Conservation (phyloP, 140 eudicot genomes). For the Stevia rebaudiana region DNA sequence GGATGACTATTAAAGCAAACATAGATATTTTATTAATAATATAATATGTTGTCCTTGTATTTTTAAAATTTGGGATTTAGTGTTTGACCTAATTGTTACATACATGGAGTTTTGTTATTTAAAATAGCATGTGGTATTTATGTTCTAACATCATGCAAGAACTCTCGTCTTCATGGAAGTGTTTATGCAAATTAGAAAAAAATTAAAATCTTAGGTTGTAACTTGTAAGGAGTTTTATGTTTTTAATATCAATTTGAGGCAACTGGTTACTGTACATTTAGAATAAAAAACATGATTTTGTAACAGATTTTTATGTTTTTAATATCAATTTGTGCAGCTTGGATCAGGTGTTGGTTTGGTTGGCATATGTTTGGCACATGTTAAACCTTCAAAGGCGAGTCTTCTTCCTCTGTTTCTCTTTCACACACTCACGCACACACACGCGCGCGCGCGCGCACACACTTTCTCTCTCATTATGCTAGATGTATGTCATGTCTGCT, state of each 20-base stretch:
- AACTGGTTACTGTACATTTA: background rate
- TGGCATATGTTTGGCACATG: constrained; percentile 73
- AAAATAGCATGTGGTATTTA: background rate
- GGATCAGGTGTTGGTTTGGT: constrained; percentile 98
- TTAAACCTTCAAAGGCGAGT: constrained; percentile 66
- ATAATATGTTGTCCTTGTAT: background rate
- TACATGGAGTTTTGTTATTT: background rate
- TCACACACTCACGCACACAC: constrained; percentile 13
- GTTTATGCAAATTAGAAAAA: constrained; percentile 10
- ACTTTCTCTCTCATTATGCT: background rate
- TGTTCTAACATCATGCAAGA: constrained; percentile 2
- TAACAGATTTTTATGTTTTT: too few relatives aligned
- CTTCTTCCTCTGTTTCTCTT: constrained; percentile 19
- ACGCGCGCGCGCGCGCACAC: background rate
- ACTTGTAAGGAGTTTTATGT: background rate
- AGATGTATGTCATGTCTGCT: background rate
- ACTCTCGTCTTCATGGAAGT: constrained; percentile 7
- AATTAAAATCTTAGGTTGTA: constrained; percentile 2
- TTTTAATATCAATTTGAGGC: background rate
- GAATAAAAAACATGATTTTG: background rate
- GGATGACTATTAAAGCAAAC: background rate
- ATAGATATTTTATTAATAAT: background rate
- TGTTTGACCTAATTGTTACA: background rate
- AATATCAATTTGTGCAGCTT: constrained; percentile 52
- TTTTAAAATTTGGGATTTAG: background rate